A percentile compares a stretch with the other conserved stretches of the same genome.
phyloP scores from a whole-genome alignment of 2,329 filamentous ascomycete species.

The Atkinsonella hypoxylon region DNA sequence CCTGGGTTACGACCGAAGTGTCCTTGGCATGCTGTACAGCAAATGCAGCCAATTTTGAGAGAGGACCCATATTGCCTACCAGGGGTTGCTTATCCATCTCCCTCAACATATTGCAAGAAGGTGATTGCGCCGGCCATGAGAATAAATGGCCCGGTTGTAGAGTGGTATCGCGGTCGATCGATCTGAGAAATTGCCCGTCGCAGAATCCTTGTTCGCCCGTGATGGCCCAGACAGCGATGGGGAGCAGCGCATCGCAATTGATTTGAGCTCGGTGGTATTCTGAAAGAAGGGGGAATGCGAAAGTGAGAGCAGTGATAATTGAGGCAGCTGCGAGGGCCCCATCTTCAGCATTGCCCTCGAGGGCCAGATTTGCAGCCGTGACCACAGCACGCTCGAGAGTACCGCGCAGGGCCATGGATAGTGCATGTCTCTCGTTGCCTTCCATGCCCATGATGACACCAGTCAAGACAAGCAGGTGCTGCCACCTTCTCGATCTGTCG shows the following conservation, averaged over 20 bases:
- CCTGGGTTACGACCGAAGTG: slow-evolving; percentile 32
- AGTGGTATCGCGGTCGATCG: slow-evolving; percentile 55
- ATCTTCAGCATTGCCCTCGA: slow-evolving; percentile 35
- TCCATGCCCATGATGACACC: slow-evolving; percentile 71
- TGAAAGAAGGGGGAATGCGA: slow-evolving; percentile 61
- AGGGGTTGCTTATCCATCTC: slow-evolving; percentile 48
- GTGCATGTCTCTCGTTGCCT: slow-evolving; percentile 45
- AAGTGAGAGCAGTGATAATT: slow-evolving; percentile 62
- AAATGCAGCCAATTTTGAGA: slow-evolving; percentile 54
- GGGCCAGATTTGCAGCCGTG: slow-evolving; percentile 62
- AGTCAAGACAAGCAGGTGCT: slow-evolving; percentile 69
- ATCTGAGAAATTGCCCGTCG: slow-evolving; percentile 61
- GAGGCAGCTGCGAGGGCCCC: slow-evolving; percentile 32
- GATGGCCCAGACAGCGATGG: slow-evolving; percentile 54
- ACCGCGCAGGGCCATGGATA: slow-evolving; percentile 50
- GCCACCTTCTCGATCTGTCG: slow-evolving; percentile 56
- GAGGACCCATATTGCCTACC: slow-evolving; percentile 53
- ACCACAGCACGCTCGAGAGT: slow-evolving; percentile 65
- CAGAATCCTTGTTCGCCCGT: slow-evolving; percentile 63
- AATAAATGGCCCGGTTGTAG: slow-evolving; percentile 33
- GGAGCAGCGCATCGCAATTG: slow-evolving; percentile 58
- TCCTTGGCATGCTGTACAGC: slow-evolving; percentile 44
- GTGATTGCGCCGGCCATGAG: slow-evolving; percentile 50
- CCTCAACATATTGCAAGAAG: slow-evolving; percentile 48
- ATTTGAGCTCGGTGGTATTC: slow-evolving; percentile 45